These are phyloP conservation scores for Hanseniaspora guilliermondii DNA, from an alignment of 805 yeast genomes.

Conservation along the genomic window DNA sequence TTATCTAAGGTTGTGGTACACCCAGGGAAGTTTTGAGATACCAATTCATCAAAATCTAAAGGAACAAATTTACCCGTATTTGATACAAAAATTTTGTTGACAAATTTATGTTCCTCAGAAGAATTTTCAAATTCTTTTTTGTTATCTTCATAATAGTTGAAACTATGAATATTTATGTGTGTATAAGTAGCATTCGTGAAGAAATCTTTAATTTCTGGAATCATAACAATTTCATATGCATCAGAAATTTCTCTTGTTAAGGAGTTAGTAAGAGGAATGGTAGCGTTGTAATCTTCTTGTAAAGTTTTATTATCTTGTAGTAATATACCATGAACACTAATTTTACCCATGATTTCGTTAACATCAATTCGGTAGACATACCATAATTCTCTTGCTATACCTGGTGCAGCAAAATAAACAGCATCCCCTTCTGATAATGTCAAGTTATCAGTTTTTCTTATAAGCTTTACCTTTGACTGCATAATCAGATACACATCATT, in stretches of 20 bases:
- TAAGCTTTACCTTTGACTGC: not conserved
- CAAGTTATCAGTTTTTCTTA: not conserved
- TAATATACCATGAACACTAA: not conserved
- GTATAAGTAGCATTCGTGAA: not conserved
- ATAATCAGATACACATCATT: not conserved
- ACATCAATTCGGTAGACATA: not conserved
- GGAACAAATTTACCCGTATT: not conserved
- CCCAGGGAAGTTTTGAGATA: not conserved
- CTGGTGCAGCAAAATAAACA: not conserved
- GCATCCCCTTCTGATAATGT: not conserved
- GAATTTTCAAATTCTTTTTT: not conserved
- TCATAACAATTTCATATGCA: not conserved
- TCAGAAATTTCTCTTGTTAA: not conserved
- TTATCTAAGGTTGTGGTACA: not conserved
- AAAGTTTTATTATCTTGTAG: not conserved
- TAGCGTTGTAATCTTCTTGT: not conserved
- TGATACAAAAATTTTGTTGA: not conserved
- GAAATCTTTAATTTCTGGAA: conserved; percentile 4
- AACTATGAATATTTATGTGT: not conserved
- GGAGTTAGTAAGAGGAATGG: not conserved
- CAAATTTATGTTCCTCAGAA: not conserved
- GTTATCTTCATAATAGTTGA: not conserved
- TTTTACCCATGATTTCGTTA: not conserved
- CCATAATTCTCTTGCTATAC: not conserved
- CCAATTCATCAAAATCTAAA: not conserved